Conservation (phyloP, 345 rosid genomes). For the Trapa incisa region DNA sequence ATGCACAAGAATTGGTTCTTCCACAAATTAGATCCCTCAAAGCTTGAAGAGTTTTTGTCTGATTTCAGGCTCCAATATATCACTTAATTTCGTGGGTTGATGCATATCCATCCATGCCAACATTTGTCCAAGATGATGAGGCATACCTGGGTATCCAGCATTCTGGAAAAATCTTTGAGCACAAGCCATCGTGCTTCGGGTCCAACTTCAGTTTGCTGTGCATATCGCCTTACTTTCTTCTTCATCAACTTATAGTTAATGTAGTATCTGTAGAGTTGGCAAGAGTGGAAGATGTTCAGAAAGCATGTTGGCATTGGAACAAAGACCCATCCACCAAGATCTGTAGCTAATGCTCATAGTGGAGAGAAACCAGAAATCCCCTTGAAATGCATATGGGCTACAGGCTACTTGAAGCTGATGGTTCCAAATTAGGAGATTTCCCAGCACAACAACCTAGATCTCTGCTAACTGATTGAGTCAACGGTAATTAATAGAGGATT, state of each 20-base stretch:
- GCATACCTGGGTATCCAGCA: slow-evolving; percentile 79
- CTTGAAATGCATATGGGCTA: not conserved
- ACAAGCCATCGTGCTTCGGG: slow-evolving; percentile 62
- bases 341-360: not conserved
- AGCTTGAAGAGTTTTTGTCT: too few species aligned
- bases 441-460: not conserved
- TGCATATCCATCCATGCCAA: not conserved
- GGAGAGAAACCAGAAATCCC: not conserved
- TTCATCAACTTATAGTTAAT: slow-evolving; percentile 93
- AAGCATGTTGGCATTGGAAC: not conserved
- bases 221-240: slow-evolving; percentile 76
- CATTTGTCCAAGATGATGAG: not conserved
- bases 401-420: not conserved
- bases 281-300: slow-evolving; percentile 1
- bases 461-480: not conserved
- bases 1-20: not conserved
- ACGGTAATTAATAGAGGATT: not conserved
- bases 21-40: too few species aligned
- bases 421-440: not conserved
- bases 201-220: slow-evolving; percentile 66
- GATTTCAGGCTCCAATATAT: too few species aligned
- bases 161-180: slow-evolving; percentile 92
- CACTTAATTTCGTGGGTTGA: not conserved
- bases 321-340: not conserved
- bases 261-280: slow-evolving; percentile 48